These are phyloP conservation scores for Lojkania enalia DNA, from an alignment of 2,329 filamentous ascomycete species.

Conservation along the genomic window DNA sequence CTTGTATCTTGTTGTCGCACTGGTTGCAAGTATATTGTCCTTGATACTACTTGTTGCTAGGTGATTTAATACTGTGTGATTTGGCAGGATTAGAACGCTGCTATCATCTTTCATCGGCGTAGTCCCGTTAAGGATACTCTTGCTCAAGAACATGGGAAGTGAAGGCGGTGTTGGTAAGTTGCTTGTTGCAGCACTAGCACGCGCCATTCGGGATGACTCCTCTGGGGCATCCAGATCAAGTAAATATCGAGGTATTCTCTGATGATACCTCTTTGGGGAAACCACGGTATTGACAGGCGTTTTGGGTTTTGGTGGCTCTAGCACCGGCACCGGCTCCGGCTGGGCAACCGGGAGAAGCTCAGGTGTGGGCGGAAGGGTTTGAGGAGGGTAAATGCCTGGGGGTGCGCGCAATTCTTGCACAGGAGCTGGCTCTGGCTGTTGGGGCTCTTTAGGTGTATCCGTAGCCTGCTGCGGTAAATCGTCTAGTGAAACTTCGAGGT, in stretches of 20 bases:
- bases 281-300: slow-evolving; percentile 25
- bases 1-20: slow-evolving; percentile 95
- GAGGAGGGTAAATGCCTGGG: slow-evolving; percentile 32
- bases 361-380: slow-evolving; percentile 50
- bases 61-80: slow-evolving; percentile 95
- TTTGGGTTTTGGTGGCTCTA: slow-evolving; percentile 32
- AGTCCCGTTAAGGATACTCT: slow-evolving; percentile 89
- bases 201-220: slow-evolving; percentile 72
- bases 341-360: slow-evolving; percentile 29
- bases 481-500: slow-evolving; percentile 87
- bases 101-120: slow-evolving; percentile 97
- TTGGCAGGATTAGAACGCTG: slow-evolving; percentile 94
- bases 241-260: slow-evolving; percentile 80
- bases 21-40: slow-evolving; percentile 91
- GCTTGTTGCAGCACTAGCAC: slow-evolving; percentile 73
- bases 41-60: slow-evolving; percentile 97
- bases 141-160: slow-evolving; percentile 87
- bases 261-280: slow-evolving; percentile 66
- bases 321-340: slow-evolving; percentile 18
- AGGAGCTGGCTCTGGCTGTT: slow-evolving; percentile 25
- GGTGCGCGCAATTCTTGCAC: slow-evolving; percentile 32
- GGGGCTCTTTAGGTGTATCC: slow-evolving; percentile 21
- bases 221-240: slow-evolving; percentile 84
- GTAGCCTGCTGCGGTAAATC: slow-evolving; percentile 55
- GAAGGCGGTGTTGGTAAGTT: slow-evolving; percentile 82